Conservation (phyloP, 306 rosid genomes). For the Lathyrus tuberosus region DNA sequence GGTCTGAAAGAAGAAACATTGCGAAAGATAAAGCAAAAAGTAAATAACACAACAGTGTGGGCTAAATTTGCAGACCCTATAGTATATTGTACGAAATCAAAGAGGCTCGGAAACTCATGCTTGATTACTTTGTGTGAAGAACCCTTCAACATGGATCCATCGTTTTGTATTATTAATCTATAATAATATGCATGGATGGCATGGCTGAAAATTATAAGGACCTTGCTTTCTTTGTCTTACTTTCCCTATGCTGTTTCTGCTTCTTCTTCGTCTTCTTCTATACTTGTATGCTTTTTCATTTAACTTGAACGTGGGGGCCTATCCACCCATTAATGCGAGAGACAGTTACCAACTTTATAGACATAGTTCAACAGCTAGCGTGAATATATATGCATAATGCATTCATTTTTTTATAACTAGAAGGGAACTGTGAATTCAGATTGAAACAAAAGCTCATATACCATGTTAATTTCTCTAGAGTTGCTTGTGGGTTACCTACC, state of each 20-base stretch:
- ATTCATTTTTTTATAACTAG: background rate
- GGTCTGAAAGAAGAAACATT: conserved; percentile 46
- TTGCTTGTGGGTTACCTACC: conserved; percentile 2
- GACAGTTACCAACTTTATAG: conserved; percentile 35
- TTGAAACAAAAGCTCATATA: background rate
- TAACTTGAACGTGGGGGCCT: conserved; percentile 42
- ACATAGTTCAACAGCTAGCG: background rate
- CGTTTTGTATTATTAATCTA: background rate
- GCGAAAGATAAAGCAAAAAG: conserved; percentile 38
- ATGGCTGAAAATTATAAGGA: background rate
- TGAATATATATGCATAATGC: background rate
- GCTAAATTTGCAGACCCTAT: conserved; percentile 38
- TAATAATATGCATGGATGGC: background rate
- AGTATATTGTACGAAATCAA: conserved; percentile 40
- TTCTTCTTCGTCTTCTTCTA: conserved; percentile 35
- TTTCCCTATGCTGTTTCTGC: conserved; percentile 34
- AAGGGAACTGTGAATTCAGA: background rate
- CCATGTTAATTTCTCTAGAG: conserved; percentile 10
- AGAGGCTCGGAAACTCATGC: conserved; percentile 67
- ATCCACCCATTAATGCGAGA: conserved; percentile 31
- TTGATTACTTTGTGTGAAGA: background rate
- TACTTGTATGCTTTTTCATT: conserved; percentile 31
- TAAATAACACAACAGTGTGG: conserved; percentile 39
- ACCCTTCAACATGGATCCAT: background rate
- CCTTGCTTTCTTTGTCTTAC: conserved; percentile 37